Evolutionary conservation across 441 rosid species (phyloP).

Genomic region (Corymbia citriodora): DNA sequence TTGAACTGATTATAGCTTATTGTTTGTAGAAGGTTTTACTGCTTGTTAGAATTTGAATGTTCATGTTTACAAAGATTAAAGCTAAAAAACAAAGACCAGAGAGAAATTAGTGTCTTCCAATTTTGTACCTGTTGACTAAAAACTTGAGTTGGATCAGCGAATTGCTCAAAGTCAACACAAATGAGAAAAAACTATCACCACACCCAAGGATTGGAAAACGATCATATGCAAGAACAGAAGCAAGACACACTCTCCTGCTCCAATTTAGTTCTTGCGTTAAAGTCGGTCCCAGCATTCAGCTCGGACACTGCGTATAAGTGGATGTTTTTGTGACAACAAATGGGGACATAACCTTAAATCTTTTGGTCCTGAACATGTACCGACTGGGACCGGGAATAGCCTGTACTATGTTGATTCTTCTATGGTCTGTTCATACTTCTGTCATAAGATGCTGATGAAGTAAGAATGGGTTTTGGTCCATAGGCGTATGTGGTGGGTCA

Average conservation of each 20-base stretch:
- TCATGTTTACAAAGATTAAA: neutral
- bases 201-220: no score
- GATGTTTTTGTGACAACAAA: neutral
- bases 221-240: no score
- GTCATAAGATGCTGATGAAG: neutral
- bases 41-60: neutral
- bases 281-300: no score
- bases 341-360: neutral
- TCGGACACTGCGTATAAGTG: neutral
- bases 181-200: no score
- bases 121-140: no score
- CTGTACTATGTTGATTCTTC: neutral
- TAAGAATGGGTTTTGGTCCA: neutral
- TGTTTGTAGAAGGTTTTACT: neutral
- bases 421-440: neutral
- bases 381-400: neutral
- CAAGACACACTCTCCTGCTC: no score
- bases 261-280: no score
- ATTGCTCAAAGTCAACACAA: no score
- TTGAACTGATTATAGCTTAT: neutral
- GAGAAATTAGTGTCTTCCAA: no score
- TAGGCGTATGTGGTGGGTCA: constrained; percentile 20
- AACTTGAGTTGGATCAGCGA: no score
- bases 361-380: neutral
- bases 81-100: no score